Base-by-base conservation (phyloP, 805 yeast genomes). In the Kuraishia ogatae region DNA sequence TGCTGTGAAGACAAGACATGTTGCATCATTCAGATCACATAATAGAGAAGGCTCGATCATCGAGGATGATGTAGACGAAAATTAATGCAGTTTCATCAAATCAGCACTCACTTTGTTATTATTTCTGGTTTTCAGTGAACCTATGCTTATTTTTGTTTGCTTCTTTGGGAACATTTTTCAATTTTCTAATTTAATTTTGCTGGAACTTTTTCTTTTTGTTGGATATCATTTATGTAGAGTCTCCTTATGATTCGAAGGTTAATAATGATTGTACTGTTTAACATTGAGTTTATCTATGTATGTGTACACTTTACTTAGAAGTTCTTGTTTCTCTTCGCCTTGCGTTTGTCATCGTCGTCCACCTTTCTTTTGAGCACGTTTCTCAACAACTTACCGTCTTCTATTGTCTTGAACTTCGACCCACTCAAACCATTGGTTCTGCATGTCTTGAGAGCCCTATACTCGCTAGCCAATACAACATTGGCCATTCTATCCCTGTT, bases 321-420 rank as follows among this genome's bases (percentile, higher is more conserved):
- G 43, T 35, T 35, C 43, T 35, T 35, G 43, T 35, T 35, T 52
- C 60, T 55, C 64, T 68, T 56, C 66, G 71, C 28, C 61, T 60
- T 52, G 63, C 67, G 35, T 67, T 67, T 22, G 54, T 62, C 64
- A 19, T 62, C 65, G 13, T 64, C 64, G 49, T 66, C 69, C 2
- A 60, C 17, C 55, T 74, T 76, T 59, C 84, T 76, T 64, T 85
- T 87, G 56, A 81, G 58, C 24, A 86, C 77, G 62, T 83, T 84
- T 54, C 81, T 75, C 50, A 83, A 65, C 50, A 86, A 64, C 64
- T 83, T 85, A 1, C 73, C 79, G 68, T 86, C 91, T 5, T 78
- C 80, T 39, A 87, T 78, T 29, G 78, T 57, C 53, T 67, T 69
- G 59, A 73, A 79, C 13, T 69, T 65, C 15, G 29, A 26, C 47